Evolutionary conservation across 2,329 filamentous ascomycete species (phyloP), one percentile per base, ranked within the genome.

Genomic region (Colletotrichum simmondsii): DNA sequence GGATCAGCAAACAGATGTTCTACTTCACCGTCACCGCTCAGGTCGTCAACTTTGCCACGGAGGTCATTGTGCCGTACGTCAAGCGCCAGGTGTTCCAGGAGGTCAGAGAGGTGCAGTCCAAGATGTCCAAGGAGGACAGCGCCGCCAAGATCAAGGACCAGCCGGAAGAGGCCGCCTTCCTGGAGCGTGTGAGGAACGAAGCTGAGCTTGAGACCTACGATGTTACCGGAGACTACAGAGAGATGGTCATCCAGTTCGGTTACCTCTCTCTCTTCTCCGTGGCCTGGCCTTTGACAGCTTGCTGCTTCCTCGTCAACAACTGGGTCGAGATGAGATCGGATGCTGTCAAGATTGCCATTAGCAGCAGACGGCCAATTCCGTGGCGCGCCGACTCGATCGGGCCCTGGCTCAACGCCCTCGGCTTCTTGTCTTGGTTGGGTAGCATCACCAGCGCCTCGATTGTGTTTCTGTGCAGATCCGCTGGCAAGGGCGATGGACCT

Each of bases 1-100:
- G 97, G 19, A 90, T 98, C 46, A 93, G 92, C 77, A 94, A 95
- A 77, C 96, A 98, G 81, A 94, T 98, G 80, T 97, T 98, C 75
- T 98, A 97, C 84, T 97, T 97, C 75, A 97, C 96, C 0, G 94
- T 98, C 37, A 98, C 96, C 0, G 96, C 95, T 0, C 96, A 98
- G 80, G 89, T 98, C 49, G 92, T 99, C 77, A 97, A 94, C 79
- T 92, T 98, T 66, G 91, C 89, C 14, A 91, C 96, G 74, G 97
- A 99, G 81, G 90, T 95, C 5, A 85, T 98, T 46, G 90, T 98
- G 1, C 97, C 97, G 0, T 95, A 94, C 76, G 83, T 94, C 64
- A 98, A 98, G 83, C 92, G 94, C 74, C 91, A 91, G 77, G 90
- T 92, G 1, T 92, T 93, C 80, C 89, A 91, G 77, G 96, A 95